Evolutionary conservation across 192 early-diverging fungal species (phyloP).

Genomic region (Entrophospora sp.): DNA sequence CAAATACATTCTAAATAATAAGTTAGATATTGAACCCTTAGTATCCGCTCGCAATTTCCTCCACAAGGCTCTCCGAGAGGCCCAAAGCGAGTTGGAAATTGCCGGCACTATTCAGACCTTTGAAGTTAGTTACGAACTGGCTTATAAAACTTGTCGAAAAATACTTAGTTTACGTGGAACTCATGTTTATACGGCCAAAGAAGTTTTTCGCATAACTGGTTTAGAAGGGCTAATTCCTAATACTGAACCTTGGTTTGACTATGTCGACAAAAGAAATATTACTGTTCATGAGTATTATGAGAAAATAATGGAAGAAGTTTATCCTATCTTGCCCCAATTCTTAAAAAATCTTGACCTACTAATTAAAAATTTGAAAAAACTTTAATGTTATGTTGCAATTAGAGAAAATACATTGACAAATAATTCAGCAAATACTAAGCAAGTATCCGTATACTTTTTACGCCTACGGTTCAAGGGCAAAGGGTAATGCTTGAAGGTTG

Average conservation of each 20-base stretch:
- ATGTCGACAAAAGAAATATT: neutral
- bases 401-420: neutral
- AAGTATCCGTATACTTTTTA: constrained; percentile 2
- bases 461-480: constrained; percentile 5
- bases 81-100: neutral
- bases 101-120: neutral
- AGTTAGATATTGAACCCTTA: neutral
- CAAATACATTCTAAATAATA: neutral
- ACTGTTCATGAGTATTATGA: neutral
- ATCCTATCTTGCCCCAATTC: neutral
- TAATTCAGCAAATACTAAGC: constrained; percentile 1
- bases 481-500: neutral
- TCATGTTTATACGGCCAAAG: neutral
- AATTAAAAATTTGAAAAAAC: constrained; percentile 8
- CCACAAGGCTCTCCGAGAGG: neutral
- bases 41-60: neutral
- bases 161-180: neutral
- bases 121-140: neutral
- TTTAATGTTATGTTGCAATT: neutral
- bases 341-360: neutral
- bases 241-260: neutral
- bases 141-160: neutral
- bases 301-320: neutral
- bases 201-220: neutral
- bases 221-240: neutral